Evolutionary conservation across 225 moss, liverwort and hornwort species (phyloP).

Genomic region (Bryoerythrophyllum caledonicum): DNA sequence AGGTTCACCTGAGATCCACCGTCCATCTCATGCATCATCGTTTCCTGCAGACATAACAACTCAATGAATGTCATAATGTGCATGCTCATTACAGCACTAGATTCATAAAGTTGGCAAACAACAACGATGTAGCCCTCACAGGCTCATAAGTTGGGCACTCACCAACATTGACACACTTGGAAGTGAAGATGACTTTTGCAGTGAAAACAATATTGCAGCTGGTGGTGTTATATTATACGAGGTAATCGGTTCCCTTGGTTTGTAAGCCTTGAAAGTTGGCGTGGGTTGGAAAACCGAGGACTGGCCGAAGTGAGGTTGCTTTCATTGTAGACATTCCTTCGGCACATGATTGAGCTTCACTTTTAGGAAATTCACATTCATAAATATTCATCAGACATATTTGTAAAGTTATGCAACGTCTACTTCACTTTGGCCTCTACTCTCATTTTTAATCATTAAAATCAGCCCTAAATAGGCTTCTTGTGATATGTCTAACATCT

Average conservation of each 20-base stretch:
- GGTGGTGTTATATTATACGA: conserved; percentile 1
- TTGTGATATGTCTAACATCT: too few species aligned
- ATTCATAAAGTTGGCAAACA: too few species aligned
- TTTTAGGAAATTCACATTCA: too few species aligned
- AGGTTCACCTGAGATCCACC: background rate
- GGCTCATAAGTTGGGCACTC: background rate
- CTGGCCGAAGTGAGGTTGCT: conserved; percentile 13
- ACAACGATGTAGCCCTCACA: too few species aligned
- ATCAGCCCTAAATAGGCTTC: too few species aligned
- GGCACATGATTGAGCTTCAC: background rate
- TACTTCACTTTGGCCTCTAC: too few species aligned
- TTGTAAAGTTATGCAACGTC: too few species aligned
- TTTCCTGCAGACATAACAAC: conserved; percentile 17
- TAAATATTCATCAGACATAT: too few species aligned
- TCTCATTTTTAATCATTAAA: too few species aligned
- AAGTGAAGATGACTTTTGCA: background rate
- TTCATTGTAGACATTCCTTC: background rate
- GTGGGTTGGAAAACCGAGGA: conserved; percentile 11
- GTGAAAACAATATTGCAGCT: background rate
- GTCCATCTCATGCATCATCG: conserved; percentile 15
- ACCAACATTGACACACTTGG: background rate
- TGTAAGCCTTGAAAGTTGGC: conserved; percentile 17
- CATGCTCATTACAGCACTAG: too few species aligned
- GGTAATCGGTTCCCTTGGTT: background rate
- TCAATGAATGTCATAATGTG: background rate